Percentiles rank a stretch among this genome's conserved stretches.
Evolutionary conservation across 305 asterid species (phyloP).

Genomic region (Nicotiana rustica): DNA sequence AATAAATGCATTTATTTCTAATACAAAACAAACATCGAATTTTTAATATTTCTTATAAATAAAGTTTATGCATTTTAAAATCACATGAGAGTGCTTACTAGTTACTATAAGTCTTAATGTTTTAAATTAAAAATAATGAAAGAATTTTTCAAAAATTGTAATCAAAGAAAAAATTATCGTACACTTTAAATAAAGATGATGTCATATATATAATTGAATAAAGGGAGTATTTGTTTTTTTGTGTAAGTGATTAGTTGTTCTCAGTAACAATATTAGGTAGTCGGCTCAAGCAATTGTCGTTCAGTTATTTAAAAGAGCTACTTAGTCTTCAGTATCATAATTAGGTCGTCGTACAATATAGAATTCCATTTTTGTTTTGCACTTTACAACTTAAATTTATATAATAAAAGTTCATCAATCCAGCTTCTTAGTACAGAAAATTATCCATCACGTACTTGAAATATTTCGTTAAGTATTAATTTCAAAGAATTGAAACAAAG

Average conservation of each 20-base stretch:
- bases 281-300: neutral
- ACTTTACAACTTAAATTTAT: neutral
- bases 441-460: neutral
- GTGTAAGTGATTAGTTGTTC: neutral
- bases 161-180: neutral
- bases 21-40: no score
- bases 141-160: neutral
- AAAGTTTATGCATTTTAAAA: neutral
- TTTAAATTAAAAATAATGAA: neutral
- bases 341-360: neutral
- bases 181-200: neutral
- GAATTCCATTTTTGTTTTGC: neutral
- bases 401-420: neutral
- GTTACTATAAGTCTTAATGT: neutral
- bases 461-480: neutral
- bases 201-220: neutral
- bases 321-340: neutral
- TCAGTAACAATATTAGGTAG: slow-evolving; percentile 16
- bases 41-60: neutral
- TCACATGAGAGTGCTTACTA: neutral
- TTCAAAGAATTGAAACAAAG: neutral
- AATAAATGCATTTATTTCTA: neutral
- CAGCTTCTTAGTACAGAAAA: neutral
- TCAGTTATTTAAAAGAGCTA: neutral
- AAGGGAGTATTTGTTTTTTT: neutral